Evolutionary conservation across 2,329 filamentous ascomycete genomes (phyloP).

Genomic region (Tolypocladium ophioglossoides): DNA sequence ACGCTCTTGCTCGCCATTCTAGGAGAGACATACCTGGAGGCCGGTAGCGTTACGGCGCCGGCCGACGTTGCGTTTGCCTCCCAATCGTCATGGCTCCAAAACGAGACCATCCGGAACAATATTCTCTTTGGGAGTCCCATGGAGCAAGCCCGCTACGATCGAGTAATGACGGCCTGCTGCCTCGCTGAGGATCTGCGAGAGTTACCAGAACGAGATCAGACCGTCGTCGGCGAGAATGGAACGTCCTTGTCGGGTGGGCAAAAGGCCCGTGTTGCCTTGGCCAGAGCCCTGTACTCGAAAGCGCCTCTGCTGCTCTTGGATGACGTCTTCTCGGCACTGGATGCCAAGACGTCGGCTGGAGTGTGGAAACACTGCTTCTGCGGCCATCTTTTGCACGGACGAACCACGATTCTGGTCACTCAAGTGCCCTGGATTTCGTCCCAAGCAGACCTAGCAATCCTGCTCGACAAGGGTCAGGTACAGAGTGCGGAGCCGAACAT

Average conservation of each 20-base stretch:
- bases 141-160: constrained; percentile 41
- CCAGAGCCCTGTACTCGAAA: constrained; percentile 46
- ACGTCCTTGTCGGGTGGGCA: constrained; percentile 46
- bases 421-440: constrained; percentile 43
- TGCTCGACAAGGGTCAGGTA: constrained; percentile 34
- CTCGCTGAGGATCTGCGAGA: constrained; percentile 39
- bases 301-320: constrained; percentile 45
- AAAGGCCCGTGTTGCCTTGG: constrained; percentile 44
- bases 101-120: constrained; percentile 43
- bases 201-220: constrained; percentile 38
- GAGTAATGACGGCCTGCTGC: constrained; percentile 45
- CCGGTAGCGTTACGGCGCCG: constrained; percentile 35
- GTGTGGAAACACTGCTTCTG: constrained; percentile 50
- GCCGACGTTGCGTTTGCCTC: constrained; percentile 45
- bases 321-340: constrained; percentile 49
- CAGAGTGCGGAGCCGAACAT: constrained; percentile 31
- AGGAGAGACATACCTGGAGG: constrained; percentile 41
- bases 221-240: constrained; percentile 43
- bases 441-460: constrained; percentile 36
- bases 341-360: constrained; percentile 44
- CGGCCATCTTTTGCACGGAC: constrained; percentile 38
- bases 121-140: constrained; percentile 42
- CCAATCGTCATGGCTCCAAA: constrained; percentile 48
- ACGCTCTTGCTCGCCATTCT: constrained; percentile 43
- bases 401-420: constrained; percentile 47